Base-by-base conservation (phyloP, 768 basidiomycete species). In the Pulveroboletus sp. region DNA sequence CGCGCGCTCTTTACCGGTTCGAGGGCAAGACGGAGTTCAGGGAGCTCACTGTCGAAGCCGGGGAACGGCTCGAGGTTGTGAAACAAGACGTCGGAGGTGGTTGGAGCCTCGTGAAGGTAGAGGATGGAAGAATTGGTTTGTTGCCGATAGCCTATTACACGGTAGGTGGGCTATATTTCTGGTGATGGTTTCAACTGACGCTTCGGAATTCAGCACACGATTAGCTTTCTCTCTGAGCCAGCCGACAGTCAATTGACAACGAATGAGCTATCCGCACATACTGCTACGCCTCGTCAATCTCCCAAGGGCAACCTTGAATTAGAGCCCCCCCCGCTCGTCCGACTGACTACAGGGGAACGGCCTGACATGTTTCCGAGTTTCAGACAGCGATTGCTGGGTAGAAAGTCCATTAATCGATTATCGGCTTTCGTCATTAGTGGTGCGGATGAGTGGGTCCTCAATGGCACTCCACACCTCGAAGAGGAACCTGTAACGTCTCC, bases 381-480 rank as follows among this genome's bases (percentile, higher is more conserved):
- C 58, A 73, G 82, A 8, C 79, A 80, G 47, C 84, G 81, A 55
- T 73, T 91, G 0, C 77, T 92, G 1, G 82, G 86, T 28, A 87
- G 89, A 9, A 89, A 84, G 67, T 81, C 80, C 39, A 67, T 91
- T 47, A 90, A 91, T 64, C 77, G 89, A n/a, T 92, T 92, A 69
- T 89, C 88, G 1, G 84, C 77, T 49, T 92, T 91, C 64, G 89
- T 92, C 12, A 89, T 86, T 7, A 89, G 85, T 50, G 89, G 89
- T 32, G 89, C 89, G 9, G 89, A 92, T 64, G 83, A 84, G 45
- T 92, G 83, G 71, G 77, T 91, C 8, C 76, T 91, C n/a, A 79
- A 84, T 43, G 89, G 89, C 5, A 72, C 69, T 26, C 65, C 58
- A 8, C 36, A 48, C 41, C 35, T 70, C 1, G 64, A 70, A 39